A percentile compares a stretch with the other conserved stretches of the same genome.
Conservation (phyloP, 2,329 filamentous ascomycete species). For the Sclerotinia borealis region DNA sequence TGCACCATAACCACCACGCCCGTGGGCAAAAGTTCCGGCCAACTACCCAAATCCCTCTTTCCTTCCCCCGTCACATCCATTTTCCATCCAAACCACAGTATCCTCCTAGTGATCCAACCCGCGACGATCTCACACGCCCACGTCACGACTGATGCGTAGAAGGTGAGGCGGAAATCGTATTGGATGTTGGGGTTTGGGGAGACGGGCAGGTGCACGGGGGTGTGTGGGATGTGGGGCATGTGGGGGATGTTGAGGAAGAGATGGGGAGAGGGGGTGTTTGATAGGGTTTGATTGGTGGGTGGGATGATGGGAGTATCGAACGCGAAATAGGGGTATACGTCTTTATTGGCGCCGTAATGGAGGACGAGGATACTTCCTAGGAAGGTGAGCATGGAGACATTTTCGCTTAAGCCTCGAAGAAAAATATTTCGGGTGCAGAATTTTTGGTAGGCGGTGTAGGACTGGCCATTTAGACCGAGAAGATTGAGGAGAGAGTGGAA, state of each 20-base stretch:
- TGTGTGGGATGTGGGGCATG: neutral
- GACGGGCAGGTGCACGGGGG: neutral
- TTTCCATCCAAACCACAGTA: conserved; percentile 53
- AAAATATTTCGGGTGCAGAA: conserved; percentile 61
- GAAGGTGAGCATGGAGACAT: conserved; percentile 63
- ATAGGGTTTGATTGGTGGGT: conserved; percentile 3
- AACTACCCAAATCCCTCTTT: conserved; percentile 56
- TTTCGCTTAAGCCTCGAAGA: conserved; percentile 61
- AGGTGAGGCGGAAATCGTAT: conserved; percentile 59
- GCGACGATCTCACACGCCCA: conserved; percentile 62
- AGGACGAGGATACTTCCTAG: conserved; percentile 59
- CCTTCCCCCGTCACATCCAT: conserved; percentile 60
- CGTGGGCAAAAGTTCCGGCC: conserved; percentile 62
- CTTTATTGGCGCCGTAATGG: conserved; percentile 60
- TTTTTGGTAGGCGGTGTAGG: conserved; percentile 59
- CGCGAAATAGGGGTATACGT: conserved; percentile 64
- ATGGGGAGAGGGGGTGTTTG: conserved; percentile 4
- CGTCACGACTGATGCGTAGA: conserved; percentile 56
- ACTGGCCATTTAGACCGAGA: conserved; percentile 51
- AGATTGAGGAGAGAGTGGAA: conserved; percentile 51
- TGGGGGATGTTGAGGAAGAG: neutral
- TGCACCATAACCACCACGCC: conserved; percentile 61
- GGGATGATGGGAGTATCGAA: conserved; percentile 42
- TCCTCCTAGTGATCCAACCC: conserved; percentile 51
- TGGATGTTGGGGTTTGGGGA: conserved; percentile 30